phyloP scores from a whole-genome alignment of 2,329 filamentous ascomycete genomes.

The Metarhizium sp. region DNA sequence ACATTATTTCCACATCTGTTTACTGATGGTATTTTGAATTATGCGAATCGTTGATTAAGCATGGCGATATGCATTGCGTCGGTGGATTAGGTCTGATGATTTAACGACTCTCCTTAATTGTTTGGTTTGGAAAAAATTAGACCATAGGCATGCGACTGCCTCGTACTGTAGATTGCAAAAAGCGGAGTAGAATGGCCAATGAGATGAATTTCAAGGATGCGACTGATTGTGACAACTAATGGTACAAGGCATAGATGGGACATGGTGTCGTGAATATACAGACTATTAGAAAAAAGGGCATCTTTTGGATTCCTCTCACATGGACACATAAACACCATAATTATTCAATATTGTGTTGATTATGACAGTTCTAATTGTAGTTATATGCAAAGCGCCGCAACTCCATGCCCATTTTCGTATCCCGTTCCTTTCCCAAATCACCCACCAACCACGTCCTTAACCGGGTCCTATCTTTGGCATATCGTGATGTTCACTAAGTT shows the following conservation, averaged over 20 bases:
- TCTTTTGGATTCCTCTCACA: not conserved
- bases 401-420: not conserved
- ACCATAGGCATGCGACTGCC: not conserved
- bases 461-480: slow-evolving; percentile 67
- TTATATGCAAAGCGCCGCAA: not conserved
- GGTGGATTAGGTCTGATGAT: not conserved
- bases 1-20: not conserved
- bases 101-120: slow-evolving; percentile 4
- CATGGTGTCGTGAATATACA: not conserved
- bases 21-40: not conserved
- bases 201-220: not conserved
- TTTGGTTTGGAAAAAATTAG: not conserved
- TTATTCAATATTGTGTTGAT: too few species aligned
- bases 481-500: slow-evolving; percentile 92
- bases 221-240: not conserved
- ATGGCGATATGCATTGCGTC: slow-evolving; percentile 1
- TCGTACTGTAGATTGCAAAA: not conserved
- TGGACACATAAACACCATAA: too few species aligned
- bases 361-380: too few species aligned
- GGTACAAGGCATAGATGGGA: not conserved
- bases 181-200: not conserved
- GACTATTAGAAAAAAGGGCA: not conserved
- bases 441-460: slow-evolving; percentile 20
- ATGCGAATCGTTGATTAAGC: not conserved
- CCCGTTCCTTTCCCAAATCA: not conserved